Evolutionary conservation across 225 moss, liverwort and hornwort genomes (phyloP), one percentile per base, ranked within the genome.

Genomic region (Physcomitrellopsis africana): DNA sequence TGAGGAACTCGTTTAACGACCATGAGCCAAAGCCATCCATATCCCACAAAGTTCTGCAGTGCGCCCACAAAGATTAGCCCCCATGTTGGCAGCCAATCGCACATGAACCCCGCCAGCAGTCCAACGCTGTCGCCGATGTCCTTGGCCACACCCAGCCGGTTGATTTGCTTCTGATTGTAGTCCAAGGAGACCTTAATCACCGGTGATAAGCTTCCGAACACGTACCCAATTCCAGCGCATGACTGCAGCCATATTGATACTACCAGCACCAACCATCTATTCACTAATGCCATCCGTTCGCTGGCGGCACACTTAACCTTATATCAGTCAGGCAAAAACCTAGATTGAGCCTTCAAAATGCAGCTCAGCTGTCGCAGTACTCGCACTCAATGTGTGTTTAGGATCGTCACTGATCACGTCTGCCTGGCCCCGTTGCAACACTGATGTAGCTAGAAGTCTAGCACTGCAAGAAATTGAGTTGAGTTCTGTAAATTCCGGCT

Each of bases 181-280:
- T 91, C 80, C 15, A 95, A 78, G 32, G 83, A 83, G 41, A 1
- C 77, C 72, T 96, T 96, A 23, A 96, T 90, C 24, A 90, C 79
- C 7, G 96, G 89, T 22, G 96, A 96, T 79, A 93, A 90, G 80
- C 93, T 92, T 61, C 96, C 96, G 48, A 96, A 96, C 22, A 93
- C 93, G 47, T 96, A 96, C 8, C 96, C 96, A 20, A 92, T 72
- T 54, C 96, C 96, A 14, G 91, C 80, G 74, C 93, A 95, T 42
- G 91, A 83, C 72, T 95, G 95, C 69, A 95, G 76, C 91, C 95
- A 95, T 72, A 95, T 95, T 26, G 95, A 89, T 13, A 78, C 79
- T 65, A 86, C 87, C 64, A 96, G 70, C 72, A 96, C 92, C 77
- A 96, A 69, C 96, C 96, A 96, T 81, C 90, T 85, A 63, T 76